Evolutionary conservation across 352 stramenopile genomes (phyloP).

Genomic region (Globisporangium carolinianum): DNA sequence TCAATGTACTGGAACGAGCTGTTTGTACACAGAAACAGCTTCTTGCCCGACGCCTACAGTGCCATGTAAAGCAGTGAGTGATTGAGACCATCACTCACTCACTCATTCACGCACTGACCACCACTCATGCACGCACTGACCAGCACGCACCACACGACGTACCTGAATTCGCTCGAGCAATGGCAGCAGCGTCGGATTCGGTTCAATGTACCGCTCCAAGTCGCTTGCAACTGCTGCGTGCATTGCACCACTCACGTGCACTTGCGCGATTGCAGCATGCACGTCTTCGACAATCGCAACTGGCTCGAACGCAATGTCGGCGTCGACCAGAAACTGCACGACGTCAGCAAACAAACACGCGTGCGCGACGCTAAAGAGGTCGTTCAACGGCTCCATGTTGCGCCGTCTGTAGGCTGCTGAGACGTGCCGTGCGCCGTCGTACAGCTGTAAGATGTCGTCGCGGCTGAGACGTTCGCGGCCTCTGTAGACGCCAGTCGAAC

Average conservation of each 20-base stretch:
- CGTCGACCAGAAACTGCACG: slow-evolving; percentile 89
- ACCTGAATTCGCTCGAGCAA: slow-evolving; percentile 76
- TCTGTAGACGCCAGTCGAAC: slow-evolving; percentile 69
- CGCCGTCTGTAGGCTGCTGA: slow-evolving; percentile 70
- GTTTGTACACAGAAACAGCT: slow-evolving; percentile 92
- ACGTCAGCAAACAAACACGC: slow-evolving; percentile 92
- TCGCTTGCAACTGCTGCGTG: slow-evolving; percentile 85
- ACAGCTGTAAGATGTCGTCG: slow-evolving; percentile 82
- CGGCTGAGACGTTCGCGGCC: slow-evolving; percentile 80
- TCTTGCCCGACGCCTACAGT: slow-evolving; percentile 70
- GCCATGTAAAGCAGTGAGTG: background rate
- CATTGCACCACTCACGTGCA: slow-evolving; percentile 90
- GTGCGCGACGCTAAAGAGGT: slow-evolving; percentile 91
- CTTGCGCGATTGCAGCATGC: slow-evolving; percentile 77
- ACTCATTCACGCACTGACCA: background rate
- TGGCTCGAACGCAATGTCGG: slow-evolving; percentile 87
- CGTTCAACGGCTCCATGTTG: slow-evolving; percentile 90
- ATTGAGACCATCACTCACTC: background rate
- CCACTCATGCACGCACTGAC: background rate
- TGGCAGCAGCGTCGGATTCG: slow-evolving; percentile 78
- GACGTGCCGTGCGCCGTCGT: slow-evolving; percentile 85
- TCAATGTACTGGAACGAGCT: slow-evolving; percentile 93
- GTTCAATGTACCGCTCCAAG: slow-evolving; percentile 83
- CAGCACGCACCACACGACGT: background rate
- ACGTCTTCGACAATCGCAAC: slow-evolving; percentile 87